Conservation (phyloP, 2,329 filamentous ascomycete genomes). For the Xylaria hypoxylon region DNA sequence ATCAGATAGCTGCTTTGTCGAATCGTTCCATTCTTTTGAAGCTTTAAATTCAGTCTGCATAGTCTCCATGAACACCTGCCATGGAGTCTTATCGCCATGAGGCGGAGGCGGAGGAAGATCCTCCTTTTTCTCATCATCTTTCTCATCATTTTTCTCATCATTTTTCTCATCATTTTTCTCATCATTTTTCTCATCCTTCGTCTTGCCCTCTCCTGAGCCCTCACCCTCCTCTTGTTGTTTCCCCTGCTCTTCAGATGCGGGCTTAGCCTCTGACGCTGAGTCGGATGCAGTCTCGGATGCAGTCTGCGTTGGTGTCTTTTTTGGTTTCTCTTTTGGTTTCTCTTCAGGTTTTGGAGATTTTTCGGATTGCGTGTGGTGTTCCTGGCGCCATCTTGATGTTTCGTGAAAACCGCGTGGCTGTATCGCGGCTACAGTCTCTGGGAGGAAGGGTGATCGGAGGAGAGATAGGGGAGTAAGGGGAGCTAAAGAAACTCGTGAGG, state of each 20-base stretch:
- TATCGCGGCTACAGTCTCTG: slow-evolving; percentile 55
- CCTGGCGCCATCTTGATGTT: slow-evolving; percentile 50
- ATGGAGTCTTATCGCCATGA: slow-evolving; percentile 97
- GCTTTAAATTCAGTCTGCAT: slow-evolving; percentile 93
- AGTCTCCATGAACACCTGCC: slow-evolving; percentile 99
- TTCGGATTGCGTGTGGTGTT: slow-evolving; percentile 49
- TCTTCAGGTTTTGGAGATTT: slow-evolving; percentile 47
- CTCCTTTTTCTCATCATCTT: slow-evolving; percentile 73
- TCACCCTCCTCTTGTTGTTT: slow-evolving; percentile 60
- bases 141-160: too few species aligned
- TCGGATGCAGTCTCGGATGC: slow-evolving; percentile 43
- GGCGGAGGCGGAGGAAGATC: slow-evolving; percentile 88
- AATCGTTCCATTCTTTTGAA: slow-evolving; percentile 99
- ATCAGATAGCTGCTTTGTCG: slow-evolving; percentile 91
- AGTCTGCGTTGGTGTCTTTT: too few species aligned
- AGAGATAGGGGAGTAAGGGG: slow-evolving; percentile 54
- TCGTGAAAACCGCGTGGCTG: slow-evolving; percentile 56
- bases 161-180: too few species aligned
- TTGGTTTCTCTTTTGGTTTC: slow-evolving; percentile 56
- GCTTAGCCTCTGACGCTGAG: slow-evolving; percentile 52
- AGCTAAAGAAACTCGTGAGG: slow-evolving; percentile 45
- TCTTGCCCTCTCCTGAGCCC: slow-evolving; percentile 60
- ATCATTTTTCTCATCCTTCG: slow-evolving; percentile 72
- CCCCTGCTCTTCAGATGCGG: slow-evolving; percentile 59
- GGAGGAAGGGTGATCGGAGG: slow-evolving; percentile 61